Evolutionary conservation across 352 stramenopile genomes (phyloP).

Genomic region (Pythium phragmiticola): DNA sequence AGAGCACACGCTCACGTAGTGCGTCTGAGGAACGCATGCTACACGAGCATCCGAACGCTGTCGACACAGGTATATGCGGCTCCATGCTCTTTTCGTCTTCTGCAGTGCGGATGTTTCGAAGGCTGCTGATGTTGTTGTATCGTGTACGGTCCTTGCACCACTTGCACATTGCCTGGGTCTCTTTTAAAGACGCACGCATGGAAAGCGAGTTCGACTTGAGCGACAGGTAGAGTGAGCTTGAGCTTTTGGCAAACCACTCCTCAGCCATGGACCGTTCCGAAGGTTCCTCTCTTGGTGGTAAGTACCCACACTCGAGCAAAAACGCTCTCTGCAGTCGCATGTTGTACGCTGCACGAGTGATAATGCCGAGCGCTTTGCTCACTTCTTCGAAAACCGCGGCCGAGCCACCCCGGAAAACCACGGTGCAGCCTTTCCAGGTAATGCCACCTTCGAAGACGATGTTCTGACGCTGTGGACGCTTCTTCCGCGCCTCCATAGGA

Average conservation of each 20-base stretch:
- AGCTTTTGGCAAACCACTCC: slow-evolving; percentile 80
- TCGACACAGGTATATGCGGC: slow-evolving; percentile 19
- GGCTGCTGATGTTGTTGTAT: slow-evolving; percentile 83
- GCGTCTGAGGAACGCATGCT: slow-evolving; percentile 53
- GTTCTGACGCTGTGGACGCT: slow-evolving; percentile 74
- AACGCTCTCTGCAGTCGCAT: slow-evolving; percentile 72
- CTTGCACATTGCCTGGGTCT: slow-evolving; percentile 81
- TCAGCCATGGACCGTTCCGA: slow-evolving; percentile 64
- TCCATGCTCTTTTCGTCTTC: slow-evolving; percentile 15
- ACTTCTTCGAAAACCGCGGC: slow-evolving; percentile 68
- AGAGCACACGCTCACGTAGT: slow-evolving; percentile 70
- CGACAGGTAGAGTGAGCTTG: slow-evolving; percentile 79
- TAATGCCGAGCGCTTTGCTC: slow-evolving; percentile 52
- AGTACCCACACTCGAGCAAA: slow-evolving; percentile 57
- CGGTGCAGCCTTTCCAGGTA: slow-evolving; percentile 69
- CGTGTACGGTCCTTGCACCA: slow-evolving; percentile 81
- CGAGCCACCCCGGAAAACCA: slow-evolving; percentile 75
- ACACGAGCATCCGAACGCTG: slow-evolving; percentile 47
- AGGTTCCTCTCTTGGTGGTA: slow-evolving; percentile 46
- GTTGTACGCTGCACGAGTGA: slow-evolving; percentile 76
- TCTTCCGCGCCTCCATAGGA: slow-evolving; percentile 30
- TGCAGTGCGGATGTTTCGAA: slow-evolving; percentile 48
- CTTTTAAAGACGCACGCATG: slow-evolving; percentile 78
- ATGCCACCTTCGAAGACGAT: slow-evolving; percentile 85
- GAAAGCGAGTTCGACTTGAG: slow-evolving; percentile 86